A percentile compares a stretch with the other conserved stretches of the same genome.
These are phyloP conservation scores for Rutstroemia sp. DNA, from an alignment of 2,329 filamentous ascomycete species.

Conservation along the genomic window DNA sequence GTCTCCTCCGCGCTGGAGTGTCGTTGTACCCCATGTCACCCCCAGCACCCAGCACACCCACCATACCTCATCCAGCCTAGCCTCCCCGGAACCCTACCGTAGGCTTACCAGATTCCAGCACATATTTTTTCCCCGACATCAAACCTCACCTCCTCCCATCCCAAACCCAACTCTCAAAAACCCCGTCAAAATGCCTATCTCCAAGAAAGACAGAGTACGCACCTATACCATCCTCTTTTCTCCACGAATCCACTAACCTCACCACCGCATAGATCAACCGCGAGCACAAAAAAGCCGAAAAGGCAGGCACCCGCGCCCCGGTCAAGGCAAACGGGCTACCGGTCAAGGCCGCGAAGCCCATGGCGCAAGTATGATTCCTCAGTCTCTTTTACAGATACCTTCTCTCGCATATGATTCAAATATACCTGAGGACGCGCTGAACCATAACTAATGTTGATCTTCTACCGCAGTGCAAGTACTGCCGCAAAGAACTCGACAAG, in stretches of 20 bases:
- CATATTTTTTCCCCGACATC: too few species aligned
- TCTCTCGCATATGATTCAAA: neutral
- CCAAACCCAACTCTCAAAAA: too few species aligned
- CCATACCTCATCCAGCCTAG: too few species aligned
- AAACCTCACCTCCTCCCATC: too few species aligned
- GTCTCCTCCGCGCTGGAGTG: too few species aligned
- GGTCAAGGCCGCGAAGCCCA: slow-evolving; percentile 47
- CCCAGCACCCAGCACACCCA: too few species aligned
- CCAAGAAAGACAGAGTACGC: neutral
- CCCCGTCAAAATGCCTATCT: neutral
- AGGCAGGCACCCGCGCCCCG: slow-evolving; percentile 44
- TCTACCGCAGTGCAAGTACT: slow-evolving; percentile 39
- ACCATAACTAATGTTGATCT: neutral
- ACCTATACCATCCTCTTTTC: neutral
- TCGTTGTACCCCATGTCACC: too few species aligned
- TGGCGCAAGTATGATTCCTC: slow-evolving; percentile 35
- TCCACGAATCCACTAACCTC: neutral
- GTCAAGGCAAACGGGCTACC: slow-evolving; percentile 49
- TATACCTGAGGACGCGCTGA: too few species aligned
- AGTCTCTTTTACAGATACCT: neutral
- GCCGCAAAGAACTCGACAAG: slow-evolving; percentile 44
- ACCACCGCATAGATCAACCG: slow-evolving; percentile 35
- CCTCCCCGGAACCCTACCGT: too few species aligned
- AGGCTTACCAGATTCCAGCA: too few species aligned
- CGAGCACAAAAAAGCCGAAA: slow-evolving; percentile 49